phyloP scores from a whole-genome alignment of 164 flowering plant genomes.

The Aristolochia contorta region DNA sequence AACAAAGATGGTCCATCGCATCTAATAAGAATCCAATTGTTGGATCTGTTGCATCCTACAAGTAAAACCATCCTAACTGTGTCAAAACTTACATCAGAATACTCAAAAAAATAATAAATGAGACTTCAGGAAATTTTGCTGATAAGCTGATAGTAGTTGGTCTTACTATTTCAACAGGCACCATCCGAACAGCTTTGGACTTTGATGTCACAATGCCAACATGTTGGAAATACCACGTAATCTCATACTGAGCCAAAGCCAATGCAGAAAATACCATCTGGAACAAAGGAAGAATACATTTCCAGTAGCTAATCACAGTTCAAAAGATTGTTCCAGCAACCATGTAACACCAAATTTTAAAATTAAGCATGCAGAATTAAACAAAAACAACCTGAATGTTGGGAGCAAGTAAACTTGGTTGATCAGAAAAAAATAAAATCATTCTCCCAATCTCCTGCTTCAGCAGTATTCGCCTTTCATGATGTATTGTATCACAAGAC shows the following conservation, averaged over 20 bases:
- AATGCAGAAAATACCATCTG: slow-evolving; percentile 99
- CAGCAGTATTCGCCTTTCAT: slow-evolving; percentile 73
- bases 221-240: slow-evolving; percentile 93
- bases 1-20: slow-evolving; percentile 88
- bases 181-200: slow-evolving; percentile 52
- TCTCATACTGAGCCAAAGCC: slow-evolving; percentile 88
- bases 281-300: neutral
- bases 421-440: slow-evolving; percentile 92
- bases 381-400: slow-evolving; percentile 68
- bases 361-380: too few species aligned
- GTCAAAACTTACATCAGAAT: neutral
- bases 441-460: slow-evolving; percentile 98
- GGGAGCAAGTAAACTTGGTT: slow-evolving; percentile 96
- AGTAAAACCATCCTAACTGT: slow-evolving; percentile 8
- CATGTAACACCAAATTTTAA: too few species aligned
- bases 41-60: slow-evolving; percentile 95
- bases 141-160: too few species aligned
- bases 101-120: neutral
- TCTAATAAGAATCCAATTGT: slow-evolving; percentile 90
- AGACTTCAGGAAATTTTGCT: too few species aligned
- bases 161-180: slow-evolving; percentile 77
- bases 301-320: neutral
- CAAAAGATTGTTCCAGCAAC: too few species aligned
- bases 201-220: slow-evolving; percentile 77
- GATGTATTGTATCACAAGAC: slow-evolving; percentile 87